Base-by-base conservation (phyloP, 805 yeast species). In the Candida boidinii region DNA sequence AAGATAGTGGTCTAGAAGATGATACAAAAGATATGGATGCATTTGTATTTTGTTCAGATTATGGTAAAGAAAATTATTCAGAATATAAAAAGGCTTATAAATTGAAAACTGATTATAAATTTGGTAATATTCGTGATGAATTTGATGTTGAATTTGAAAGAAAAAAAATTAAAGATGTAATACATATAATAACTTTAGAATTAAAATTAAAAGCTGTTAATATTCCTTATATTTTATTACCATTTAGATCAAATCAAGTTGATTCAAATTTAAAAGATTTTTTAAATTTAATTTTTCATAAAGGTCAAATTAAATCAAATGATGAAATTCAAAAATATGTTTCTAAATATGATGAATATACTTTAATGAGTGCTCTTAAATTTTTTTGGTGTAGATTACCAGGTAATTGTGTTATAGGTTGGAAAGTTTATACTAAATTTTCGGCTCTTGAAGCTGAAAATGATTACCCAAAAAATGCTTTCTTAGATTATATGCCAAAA, bases 341-440 rank as follows among this genome's bases (percentile, higher is more conserved):
- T 5, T 53, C 64, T 30, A 47, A 60, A 31, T 66, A 78, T 0
- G 86, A 83, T 42, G 85, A 76, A 35, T 78, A 72, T 52, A 79
- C 88, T 1, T 58, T 87, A 26, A 74, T 82, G 23, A 70, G 85
- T 36, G 79, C 79, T 1, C 61, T 87, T 38, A 86, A 85, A 51
- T 87, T 83, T 57, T 63, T 85, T 29, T 87, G 96, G 96, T 73
- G 88, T 39, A 64, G 96, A 37, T 56, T 88, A 15, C 90, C 90
- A 7, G 79, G 78, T 35, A 71, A 73, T 39, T 85, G 87, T 42
- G 67, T 87, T 20, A 76, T 87, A 28, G 92, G 95, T 1, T 86
- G 95, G 94, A 80, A 78, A 35, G 75, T 85, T 0, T 87, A 87
- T 53, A 62, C 76, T 17, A 73, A 77, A 36, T 87, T 80, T 52